Evolutionary conservation across 306 rosid genomes (phyloP).

Genomic region (Rosa multiflora): DNA sequence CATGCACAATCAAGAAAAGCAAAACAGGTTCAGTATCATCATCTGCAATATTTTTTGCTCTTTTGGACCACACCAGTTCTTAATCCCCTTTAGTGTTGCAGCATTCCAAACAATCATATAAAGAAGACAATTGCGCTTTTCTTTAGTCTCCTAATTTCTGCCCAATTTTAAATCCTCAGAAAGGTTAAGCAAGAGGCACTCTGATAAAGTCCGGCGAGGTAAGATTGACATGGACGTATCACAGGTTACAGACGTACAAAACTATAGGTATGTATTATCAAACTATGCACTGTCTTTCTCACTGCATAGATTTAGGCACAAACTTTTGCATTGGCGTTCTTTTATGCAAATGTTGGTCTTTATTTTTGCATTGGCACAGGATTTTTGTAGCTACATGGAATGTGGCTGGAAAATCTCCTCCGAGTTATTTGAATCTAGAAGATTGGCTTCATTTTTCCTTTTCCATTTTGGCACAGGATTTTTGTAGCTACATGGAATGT

Average conservation of each 20-base stretch:
- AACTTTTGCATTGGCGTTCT: background rate
- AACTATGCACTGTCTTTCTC: conserved; percentile 18
- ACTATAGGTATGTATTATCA: conserved; percentile 56
- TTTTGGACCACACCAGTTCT: conserved; percentile 67
- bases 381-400: conserved; percentile 95
- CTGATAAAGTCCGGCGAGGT: conserved; percentile 68
- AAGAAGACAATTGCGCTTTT: conserved; percentile 25
- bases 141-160: conserved; percentile 28
- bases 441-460: conserved; percentile 79
- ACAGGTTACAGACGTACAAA: conserved; percentile 65
- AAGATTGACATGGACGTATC: conserved; percentile 63
- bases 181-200: conserved; percentile 60
- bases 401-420: conserved; percentile 97
- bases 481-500: conserved; percentile 98
- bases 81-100: conserved; percentile 37
- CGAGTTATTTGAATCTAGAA: conserved; percentile 75
- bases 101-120: conserved; percentile 24
- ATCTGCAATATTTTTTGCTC: conserved; percentile 30
- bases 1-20: conserved; percentile 88
- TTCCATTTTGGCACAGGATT: conserved; percentile 47
- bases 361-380: conserved; percentile 40
- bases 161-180: conserved; percentile 41
- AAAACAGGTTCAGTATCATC: conserved; percentile 77
- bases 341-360: conserved; percentile 16
- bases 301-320: background rate